These are phyloP conservation scores for Apiosordaria backusii DNA, from an alignment of 495 filamentous ascomycete genomes.

Conservation along the genomic window DNA sequence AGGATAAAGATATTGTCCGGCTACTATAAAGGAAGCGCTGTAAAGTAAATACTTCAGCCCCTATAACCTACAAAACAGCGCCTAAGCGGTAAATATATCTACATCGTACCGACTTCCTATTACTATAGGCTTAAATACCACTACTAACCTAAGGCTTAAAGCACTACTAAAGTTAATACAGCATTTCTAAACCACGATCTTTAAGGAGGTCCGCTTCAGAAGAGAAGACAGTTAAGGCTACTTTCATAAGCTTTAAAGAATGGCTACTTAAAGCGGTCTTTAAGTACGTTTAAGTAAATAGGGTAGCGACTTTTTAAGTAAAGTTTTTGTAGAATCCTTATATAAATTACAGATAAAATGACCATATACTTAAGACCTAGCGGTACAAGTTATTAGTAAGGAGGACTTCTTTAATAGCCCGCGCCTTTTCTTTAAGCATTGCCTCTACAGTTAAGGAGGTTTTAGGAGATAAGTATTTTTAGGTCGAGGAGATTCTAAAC, in stretches of 20 bases:
- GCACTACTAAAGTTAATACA: constrained; percentile 6
- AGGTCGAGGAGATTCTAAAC: constrained; percentile 21
- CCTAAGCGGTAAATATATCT: constrained; percentile 12
- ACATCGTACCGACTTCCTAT: constrained; percentile 11
- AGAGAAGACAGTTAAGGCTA: constrained; percentile 10
- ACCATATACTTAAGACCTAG: constrained; percentile 5
- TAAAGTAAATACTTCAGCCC: constrained; percentile 7
- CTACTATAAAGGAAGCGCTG: neutral
- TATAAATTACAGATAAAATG: constrained; percentile 12
- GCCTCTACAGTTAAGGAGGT: constrained; percentile 15
- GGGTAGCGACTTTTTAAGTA: too few species aligned
- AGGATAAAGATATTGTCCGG: constrained; percentile 9
- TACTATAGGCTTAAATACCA: constrained; percentile 4
- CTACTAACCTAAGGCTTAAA: constrained; percentile 4
- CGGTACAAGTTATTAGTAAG: constrained; percentile 18
- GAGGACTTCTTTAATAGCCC: constrained; percentile 17
- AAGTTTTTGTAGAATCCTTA: too few species aligned
- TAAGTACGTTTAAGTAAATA: too few species aligned
- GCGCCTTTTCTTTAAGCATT: constrained; percentile 17
- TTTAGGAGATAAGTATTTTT: constrained; percentile 20
- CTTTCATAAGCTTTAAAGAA: constrained; percentile 12
- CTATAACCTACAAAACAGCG: too few species aligned
- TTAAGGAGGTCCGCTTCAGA: constrained; percentile 7
- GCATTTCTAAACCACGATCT: constrained; percentile 9
- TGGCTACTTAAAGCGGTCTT: too few species aligned